These are phyloP conservation scores for Trichomonascus vanleenenianus DNA, from an alignment of 805 yeast species.

Conservation along the genomic window DNA sequence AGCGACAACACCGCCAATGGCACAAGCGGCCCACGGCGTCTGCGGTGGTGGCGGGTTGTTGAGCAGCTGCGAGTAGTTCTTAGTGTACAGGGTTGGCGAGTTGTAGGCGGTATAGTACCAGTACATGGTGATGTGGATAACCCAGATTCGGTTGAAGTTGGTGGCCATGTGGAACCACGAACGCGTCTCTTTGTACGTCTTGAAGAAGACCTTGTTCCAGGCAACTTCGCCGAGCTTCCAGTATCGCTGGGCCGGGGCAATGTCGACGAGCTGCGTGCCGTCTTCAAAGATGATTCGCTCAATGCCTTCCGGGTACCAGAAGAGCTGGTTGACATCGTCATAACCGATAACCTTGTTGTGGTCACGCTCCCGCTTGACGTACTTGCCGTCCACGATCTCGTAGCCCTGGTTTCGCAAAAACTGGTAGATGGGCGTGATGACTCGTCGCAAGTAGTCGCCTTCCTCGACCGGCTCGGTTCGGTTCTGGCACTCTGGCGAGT, in stretches of 20 bases:
- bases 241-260: constrained; percentile 51
- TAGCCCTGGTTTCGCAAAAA: constrained; percentile 50
- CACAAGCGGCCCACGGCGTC: constrained; percentile 86
- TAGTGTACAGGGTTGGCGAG: constrained; percentile 86
- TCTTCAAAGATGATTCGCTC: constrained; percentile 44
- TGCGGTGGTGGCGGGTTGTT: constrained; percentile 86
- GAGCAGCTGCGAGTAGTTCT: constrained; percentile 71
- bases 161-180: constrained; percentile 95
- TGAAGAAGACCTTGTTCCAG: constrained; percentile 64
- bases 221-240: constrained; percentile 42
- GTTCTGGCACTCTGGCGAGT: constrained; percentile 33
- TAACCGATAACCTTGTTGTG: constrained; percentile 71
- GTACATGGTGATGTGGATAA: constrained; percentile 78
- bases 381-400: constrained; percentile 36
- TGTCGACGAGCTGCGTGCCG: constrained; percentile 43
- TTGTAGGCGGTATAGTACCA: constrained; percentile 96
- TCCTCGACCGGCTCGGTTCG: constrained; percentile 27
- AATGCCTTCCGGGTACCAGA: constrained; percentile 74
- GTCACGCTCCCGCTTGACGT: constrained; percentile 47
- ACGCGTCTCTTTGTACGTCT: constrained; percentile 82
- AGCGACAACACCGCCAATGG: constrained; percentile 89
- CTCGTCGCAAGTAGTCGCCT: constrained; percentile 46
- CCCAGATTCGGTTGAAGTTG: constrained; percentile 97
- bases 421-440: constrained; percentile 67
- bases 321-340: constrained; percentile 83